Base-by-base conservation (phyloP, 495 filamentous ascomycete genomes). In the Sphaerosporella brunnea region DNA sequence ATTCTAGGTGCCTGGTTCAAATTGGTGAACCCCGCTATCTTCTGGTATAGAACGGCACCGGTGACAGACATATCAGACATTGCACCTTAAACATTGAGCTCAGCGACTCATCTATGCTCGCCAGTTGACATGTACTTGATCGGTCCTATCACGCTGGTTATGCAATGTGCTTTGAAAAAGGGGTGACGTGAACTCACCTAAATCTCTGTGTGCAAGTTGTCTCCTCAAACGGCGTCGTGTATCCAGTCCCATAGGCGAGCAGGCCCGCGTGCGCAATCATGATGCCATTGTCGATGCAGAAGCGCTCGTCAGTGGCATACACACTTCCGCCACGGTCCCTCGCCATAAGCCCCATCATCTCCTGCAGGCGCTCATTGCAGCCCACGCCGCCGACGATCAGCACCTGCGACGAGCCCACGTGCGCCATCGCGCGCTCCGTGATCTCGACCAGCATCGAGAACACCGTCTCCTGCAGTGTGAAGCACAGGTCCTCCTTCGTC, bases 301-400 rank as follows among this genome's bases (percentile, higher is more conserved):
- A 96, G 37, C 90, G 74, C 65, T 97, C 57, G 26, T 57, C 88
- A 0, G 88, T 97, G 7, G 87, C 87, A 67, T 80, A 95, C 16
- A 95, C 82, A 62, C 74, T 84, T 0, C 90, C 90, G 15, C 85
- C 82, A 26, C 92, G 69, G 62, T 93, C 85, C 32, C 69, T 68
- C n/a, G 86, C 90, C 90, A 97, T 97, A 7, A 80, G 64, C 0
- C 80, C 84, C 92, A 97, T 97, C 90, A 97, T 97, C 59, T 93
- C 78, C 67, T 97, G 90, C 53, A 97, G 59, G 9, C 90, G 72
- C 69, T 92, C 84, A 59, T 97, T 97, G 56, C 82, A 90, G n/a
- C 92, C 90, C 21, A 97, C 90, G n/a, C 90, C 90, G 19, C 90
- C 90, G 2, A 97, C 90, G 49, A 97, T 84, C 35, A 97, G 68